These are phyloP conservation scores for Candida albicans DNA, from an alignment of 1,139 yeast genomes.

Conservation along the genomic window DNA sequence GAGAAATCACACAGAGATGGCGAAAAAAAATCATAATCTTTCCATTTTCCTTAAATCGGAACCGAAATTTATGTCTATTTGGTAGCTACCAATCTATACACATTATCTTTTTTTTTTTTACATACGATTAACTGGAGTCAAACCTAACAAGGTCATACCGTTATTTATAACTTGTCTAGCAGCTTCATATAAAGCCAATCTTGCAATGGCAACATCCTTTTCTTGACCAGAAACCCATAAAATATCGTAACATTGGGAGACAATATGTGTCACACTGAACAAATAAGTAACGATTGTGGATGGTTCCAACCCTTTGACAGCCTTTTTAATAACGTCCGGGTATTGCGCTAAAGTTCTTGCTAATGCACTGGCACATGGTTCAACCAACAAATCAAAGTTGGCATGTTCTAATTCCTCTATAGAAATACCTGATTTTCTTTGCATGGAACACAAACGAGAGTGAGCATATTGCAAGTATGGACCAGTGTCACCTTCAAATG, in stretches of 20 bases:
- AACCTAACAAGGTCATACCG: slow-evolving; percentile 88
- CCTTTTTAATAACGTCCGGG: slow-evolving; percentile 87
- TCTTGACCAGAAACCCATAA: slow-evolving; percentile 98
- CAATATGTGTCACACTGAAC: slow-evolving; percentile 89
- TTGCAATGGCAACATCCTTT: slow-evolving; percentile 81
- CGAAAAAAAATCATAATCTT: neutral
- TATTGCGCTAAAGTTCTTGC: slow-evolving; percentile 83
- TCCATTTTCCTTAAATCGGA: neutral
- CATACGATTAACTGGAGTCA: slow-evolving; percentile 99
- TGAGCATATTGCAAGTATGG: slow-evolving; percentile 99
- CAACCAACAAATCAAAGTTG: slow-evolving; percentile 69
- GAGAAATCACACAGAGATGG: neutral
- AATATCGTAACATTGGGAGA: slow-evolving; percentile 91
- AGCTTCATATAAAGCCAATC: slow-evolving; percentile 87
- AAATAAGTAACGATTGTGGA: slow-evolving; percentile 92
- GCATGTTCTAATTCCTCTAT: slow-evolving; percentile 55
- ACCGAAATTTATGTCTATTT: slow-evolving; percentile 1
- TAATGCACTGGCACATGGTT: slow-evolving; percentile 72
- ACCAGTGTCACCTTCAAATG: slow-evolving; percentile 99
- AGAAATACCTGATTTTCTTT: slow-evolving; percentile 70
- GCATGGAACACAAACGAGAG: slow-evolving; percentile 93
- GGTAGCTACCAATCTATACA: neutral
- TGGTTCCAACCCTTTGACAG: slow-evolving; percentile 86
- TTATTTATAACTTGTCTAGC: slow-evolving; percentile 89
- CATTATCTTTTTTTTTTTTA: slow-evolving; percentile 25